phyloP scores from a whole-genome alignment of 208 protist genomes.

The Crithidia acanthocephali region DNA sequence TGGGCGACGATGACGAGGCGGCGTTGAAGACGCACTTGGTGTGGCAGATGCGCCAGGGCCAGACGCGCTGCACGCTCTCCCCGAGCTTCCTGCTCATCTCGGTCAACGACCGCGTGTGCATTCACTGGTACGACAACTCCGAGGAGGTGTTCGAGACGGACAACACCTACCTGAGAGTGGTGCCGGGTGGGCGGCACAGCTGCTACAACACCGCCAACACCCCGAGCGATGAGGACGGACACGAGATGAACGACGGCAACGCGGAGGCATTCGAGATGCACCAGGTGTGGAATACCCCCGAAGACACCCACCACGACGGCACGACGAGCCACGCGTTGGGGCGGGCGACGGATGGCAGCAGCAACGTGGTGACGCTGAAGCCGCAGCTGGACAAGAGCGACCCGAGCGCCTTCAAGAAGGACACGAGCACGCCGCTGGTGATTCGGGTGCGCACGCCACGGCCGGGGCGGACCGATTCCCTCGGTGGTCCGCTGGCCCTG shows the following conservation, averaged over 20 bases:
- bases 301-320: background rate
- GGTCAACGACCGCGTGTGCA: conserved; percentile 25
- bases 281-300: background rate
- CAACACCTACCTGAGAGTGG: conserved; percentile 26
- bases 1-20: background rate
- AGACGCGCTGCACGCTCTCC: background rate
- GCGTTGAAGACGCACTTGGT: conserved; percentile 16
- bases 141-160: conserved; percentile 38
- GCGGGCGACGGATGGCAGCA: background rate
- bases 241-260: background rate
- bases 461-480: background rate
- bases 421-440: background rate
- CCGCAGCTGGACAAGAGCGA: conserved; percentile 3
- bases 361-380: background rate
- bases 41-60: conserved; percentile 13
- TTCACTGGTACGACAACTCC: conserved; percentile 28
- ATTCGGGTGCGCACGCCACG: conserved; percentile 17
- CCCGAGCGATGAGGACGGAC: background rate
- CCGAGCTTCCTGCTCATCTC: conserved; percentile 18
- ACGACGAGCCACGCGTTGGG: conserved; percentile 5
- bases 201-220: conserved; percentile 12
- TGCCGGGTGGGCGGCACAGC: conserved; percentile 31
- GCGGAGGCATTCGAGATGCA: conserved; percentile 13
- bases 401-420: background rate
- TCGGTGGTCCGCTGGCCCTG: background rate